These are phyloP conservation scores for Clonostachys sp. DNA, from an alignment of 2,329 filamentous ascomycete species.

Conservation along the genomic window DNA sequence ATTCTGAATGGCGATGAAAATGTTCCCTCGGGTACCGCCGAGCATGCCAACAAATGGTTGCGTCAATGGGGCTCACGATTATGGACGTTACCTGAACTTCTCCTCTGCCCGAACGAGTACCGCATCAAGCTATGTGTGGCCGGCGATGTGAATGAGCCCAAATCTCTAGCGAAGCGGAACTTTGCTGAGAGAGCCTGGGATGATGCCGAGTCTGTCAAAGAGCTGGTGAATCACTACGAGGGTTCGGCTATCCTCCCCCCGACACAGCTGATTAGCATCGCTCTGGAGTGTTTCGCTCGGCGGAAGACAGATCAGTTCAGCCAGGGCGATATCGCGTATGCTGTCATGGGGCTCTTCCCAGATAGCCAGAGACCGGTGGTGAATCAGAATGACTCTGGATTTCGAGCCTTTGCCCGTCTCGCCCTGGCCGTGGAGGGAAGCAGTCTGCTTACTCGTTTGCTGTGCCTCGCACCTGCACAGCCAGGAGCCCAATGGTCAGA, in stretches of 20 bases:
- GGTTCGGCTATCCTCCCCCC: conserved; percentile 29
- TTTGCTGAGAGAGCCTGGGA: conserved; percentile 31
- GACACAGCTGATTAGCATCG: conserved; percentile 28
- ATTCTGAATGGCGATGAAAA: conserved; percentile 10
- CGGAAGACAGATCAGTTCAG: conserved; percentile 27
- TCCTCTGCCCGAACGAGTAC: conserved; percentile 12
- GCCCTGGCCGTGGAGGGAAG: conserved; percentile 39
- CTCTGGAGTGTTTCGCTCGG: conserved; percentile 24
- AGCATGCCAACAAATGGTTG: conserved; percentile 13
- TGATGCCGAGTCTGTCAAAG: conserved; percentile 26
- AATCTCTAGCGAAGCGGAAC: conserved; percentile 26
- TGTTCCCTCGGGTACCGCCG: conserved; percentile 11
- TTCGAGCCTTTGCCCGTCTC: conserved; percentile 40
- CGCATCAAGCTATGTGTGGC: conserved; percentile 6
- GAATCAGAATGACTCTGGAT: conserved; percentile 28
- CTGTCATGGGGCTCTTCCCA: conserved; percentile 34
- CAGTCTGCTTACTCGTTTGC: conserved; percentile 34
- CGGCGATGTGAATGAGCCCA: conserved; percentile 5
- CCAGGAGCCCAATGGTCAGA: conserved; percentile 27
- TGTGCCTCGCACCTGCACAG: conserved; percentile 26
- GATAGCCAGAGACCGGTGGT: conserved; percentile 29
- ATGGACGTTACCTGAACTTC: conserved; percentile 37
- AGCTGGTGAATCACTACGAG: conserved; percentile 41
- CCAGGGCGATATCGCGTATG: conserved; percentile 34
- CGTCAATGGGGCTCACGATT: conserved; percentile 36